These are phyloP conservation scores for Paxillus rubicundulus DNA, from an alignment of 768 basidiomycete genomes.

Conservation along the genomic window DNA sequence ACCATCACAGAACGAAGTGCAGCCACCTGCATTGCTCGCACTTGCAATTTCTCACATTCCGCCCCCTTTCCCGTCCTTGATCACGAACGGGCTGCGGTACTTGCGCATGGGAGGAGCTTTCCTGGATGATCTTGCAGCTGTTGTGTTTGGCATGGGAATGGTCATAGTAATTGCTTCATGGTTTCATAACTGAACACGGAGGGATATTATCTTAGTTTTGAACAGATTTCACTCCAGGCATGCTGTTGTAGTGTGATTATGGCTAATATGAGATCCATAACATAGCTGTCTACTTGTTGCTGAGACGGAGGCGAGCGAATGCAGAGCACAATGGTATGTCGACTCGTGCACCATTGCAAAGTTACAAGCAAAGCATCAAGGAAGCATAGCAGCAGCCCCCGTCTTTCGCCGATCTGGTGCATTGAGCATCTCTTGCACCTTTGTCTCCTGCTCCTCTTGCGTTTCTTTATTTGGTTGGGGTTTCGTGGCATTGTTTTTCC, in stretches of 20 bases:
- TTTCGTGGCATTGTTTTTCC: slow-evolving; percentile 6
- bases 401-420: slow-evolving; percentile 31
- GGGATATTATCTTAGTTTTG: neutral
- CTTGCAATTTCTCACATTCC: slow-evolving; percentile 66
- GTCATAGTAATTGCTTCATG: slow-evolving; percentile 54
- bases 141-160: slow-evolving; percentile 72
- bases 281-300: neutral
- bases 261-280: neutral
- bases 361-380: slow-evolving; percentile 15
- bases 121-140: slow-evolving; percentile 67
- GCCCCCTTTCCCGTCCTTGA: slow-evolving; percentile 56
- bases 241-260: slow-evolving; percentile 5
- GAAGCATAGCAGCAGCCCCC: slow-evolving; percentile 40
- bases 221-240: slow-evolving; percentile 1
- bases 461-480: slow-evolving; percentile 10
- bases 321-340: neutral
- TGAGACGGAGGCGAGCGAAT: neutral
- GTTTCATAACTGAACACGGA: slow-evolving; percentile 30
- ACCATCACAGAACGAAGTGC: slow-evolving; percentile 49
- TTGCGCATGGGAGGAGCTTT: slow-evolving; percentile 63
- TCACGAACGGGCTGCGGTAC: slow-evolving; percentile 65
- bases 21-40: slow-evolving; percentile 57
- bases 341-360: neutral
- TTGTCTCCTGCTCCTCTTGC: slow-evolving; percentile 20
- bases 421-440: slow-evolving; percentile 31